A percentile compares a stretch with the other conserved stretches of the same genome.
phyloP scores from a whole-genome alignment of 1,139 yeast genomes.

The Pneumocystis canis region DNA sequence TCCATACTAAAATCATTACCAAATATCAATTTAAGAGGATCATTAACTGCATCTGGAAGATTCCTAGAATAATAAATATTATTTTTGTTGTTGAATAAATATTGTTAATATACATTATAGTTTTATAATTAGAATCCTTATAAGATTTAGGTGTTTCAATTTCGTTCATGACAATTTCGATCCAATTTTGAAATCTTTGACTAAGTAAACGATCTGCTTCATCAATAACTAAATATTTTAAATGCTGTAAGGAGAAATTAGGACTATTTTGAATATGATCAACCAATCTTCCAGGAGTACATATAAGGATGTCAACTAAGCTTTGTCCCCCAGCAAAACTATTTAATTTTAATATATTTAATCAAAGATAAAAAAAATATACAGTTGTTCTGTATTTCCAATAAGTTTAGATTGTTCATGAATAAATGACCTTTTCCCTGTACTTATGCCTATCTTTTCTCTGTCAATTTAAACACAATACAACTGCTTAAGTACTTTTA shows the following conservation, averaged over 20 bases:
- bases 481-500: conserved; percentile 20
- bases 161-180: conserved; percentile 43
- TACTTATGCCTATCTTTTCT: conserved; percentile 39
- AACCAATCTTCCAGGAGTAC: conserved; percentile 90
- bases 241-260: conserved; percentile 26
- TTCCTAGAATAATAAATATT: neutral
- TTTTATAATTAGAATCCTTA: conserved; percentile 6
- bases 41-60: conserved; percentile 2
- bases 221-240: conserved; percentile 68
- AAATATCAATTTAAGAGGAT: conserved; percentile 5
- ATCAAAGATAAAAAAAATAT: neutral
- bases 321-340: conserved; percentile 33
- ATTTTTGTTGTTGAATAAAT: neutral
- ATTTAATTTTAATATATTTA: neutral
- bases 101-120: neutral
- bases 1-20: conserved; percentile 5
- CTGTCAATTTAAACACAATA: neutral
- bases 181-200: conserved; percentile 92
- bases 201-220: conserved; percentile 88
- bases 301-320: conserved; percentile 46
- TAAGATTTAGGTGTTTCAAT: conserved; percentile 24
- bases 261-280: conserved; percentile 48
- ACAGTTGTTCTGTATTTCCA: conserved; percentile 9
- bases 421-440: conserved; percentile 44
- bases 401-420: conserved; percentile 47